Evolutionary conservation across 306 rosid genomes (phyloP).

Genomic region (Vigna mungo): DNA sequence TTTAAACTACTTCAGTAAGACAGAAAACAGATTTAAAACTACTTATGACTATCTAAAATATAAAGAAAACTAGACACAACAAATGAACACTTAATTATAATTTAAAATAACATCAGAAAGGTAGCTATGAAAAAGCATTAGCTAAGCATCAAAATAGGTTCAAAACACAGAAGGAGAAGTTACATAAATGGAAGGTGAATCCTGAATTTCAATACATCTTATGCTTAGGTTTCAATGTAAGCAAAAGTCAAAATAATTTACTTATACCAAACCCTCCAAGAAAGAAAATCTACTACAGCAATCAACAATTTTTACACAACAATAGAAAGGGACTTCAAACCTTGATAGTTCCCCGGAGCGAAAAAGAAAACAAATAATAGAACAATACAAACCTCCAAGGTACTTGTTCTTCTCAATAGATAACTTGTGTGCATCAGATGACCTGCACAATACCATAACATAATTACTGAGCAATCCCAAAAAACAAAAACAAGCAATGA

Average conservation of each 20-base stretch:
- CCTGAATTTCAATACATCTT: slow-evolving; percentile 8
- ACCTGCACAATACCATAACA: slow-evolving; percentile 48
- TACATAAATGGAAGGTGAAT: background rate
- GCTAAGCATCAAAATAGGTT: no score
- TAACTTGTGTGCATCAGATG: slow-evolving; percentile 84
- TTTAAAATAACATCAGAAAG: no score
- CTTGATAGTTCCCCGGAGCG: background rate
- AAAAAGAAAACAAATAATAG: slow-evolving; percentile 15
- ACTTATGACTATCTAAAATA: no score
- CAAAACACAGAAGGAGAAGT: no score
- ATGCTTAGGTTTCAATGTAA: background rate
- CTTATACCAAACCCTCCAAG: background rate
- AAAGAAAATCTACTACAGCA: background rate
- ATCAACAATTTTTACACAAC: background rate
- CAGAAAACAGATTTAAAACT: no score
- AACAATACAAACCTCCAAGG: slow-evolving; percentile 82
- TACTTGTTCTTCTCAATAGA: slow-evolving; percentile 99
- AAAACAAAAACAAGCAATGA: background rate
- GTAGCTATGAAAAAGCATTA: no score
- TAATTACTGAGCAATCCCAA: background rate
- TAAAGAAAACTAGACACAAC: no score
- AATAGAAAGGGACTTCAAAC: slow-evolving; percentile 18
- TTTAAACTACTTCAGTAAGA: no score
- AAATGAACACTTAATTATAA: no score
- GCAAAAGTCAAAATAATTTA: background rate